phyloP scores from a whole-genome alignment of 2,329 filamentous ascomycete genomes.

The Colletotrichum spinosum region DNA sequence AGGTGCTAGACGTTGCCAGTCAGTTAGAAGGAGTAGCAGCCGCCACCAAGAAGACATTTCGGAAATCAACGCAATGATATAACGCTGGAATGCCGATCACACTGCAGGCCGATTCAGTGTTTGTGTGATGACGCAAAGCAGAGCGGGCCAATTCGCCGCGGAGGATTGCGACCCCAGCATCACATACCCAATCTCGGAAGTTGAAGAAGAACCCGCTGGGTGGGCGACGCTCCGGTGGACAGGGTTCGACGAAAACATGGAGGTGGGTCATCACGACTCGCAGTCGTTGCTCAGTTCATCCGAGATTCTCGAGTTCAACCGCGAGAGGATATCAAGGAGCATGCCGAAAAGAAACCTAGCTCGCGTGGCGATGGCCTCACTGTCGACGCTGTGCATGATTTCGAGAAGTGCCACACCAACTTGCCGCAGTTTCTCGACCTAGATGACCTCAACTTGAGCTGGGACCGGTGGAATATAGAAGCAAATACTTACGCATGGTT shows the following conservation, averaged over 20 bases:
- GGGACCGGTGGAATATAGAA: background rate
- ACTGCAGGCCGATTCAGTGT: background rate
- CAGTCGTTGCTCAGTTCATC: slow-evolving; percentile 47
- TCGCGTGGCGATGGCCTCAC: slow-evolving; percentile 50
- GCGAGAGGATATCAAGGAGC: slow-evolving; percentile 53
- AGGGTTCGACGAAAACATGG: background rate
- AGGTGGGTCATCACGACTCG: background rate
- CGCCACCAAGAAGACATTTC: too few relatives aligned
- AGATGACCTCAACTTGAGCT: background rate
- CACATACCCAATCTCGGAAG: background rate
- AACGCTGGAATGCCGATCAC: background rate
- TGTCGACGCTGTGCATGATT: slow-evolving; percentile 52
- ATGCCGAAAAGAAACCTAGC: slow-evolving; percentile 53
- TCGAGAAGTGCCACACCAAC: slow-evolving; percentile 52
- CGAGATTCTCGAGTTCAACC: slow-evolving; percentile 56
- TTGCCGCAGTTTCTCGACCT: slow-evolving; percentile 55
- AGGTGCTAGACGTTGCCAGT: too few relatives aligned
- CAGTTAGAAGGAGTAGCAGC: too few relatives aligned
- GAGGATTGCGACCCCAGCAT: background rate
- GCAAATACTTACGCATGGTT: slow-evolving; percentile 49
- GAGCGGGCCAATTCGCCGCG: slow-evolving; percentile 9
- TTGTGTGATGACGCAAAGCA: background rate
- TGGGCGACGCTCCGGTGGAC: background rate
- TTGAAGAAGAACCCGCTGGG: background rate
- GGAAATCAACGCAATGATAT: background rate